Percentiles rank a stretch among this genome's conserved stretches.
Evolutionary conservation across 148 eudicot species (phyloP).

Genomic region (Rheum nobile): DNA sequence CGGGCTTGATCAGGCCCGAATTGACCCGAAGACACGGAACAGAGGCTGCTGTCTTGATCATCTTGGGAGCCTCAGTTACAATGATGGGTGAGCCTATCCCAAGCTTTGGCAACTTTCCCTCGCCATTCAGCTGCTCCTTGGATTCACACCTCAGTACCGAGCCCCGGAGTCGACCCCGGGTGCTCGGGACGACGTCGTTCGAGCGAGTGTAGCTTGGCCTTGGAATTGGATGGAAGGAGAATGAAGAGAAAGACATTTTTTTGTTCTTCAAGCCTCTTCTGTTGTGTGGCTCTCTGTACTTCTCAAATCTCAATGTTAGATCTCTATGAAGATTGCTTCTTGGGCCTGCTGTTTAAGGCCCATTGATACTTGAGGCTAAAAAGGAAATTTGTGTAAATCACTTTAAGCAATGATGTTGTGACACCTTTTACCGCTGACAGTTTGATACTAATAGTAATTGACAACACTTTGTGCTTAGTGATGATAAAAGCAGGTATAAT

Average conservation of each 20-base stretch:
- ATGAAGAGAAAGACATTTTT: not conserved
- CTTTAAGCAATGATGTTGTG: too few relatives aligned
- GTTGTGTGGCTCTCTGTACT: slow-evolving; percentile 3
- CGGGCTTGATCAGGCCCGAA: slow-evolving; percentile 65
- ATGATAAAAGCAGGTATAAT: too few relatives aligned
- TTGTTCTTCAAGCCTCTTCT: not conserved
- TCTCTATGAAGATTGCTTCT: not conserved
- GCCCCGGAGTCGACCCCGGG: not conserved
- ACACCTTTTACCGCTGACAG: too few relatives aligned
- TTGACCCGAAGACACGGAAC: slow-evolving; percentile 76
- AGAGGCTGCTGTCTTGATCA: slow-evolving; percentile 84
- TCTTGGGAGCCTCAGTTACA: slow-evolving; percentile 59
- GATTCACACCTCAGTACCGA: slow-evolving; percentile 3
- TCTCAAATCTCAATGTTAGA: not conserved
- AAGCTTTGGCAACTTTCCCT: slow-evolving; percentile 16
- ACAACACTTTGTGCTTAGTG: too few relatives aligned
- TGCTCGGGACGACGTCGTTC: not conserved
- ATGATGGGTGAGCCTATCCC: slow-evolving; percentile 68
- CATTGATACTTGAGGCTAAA: not conserved
- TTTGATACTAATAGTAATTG: too few relatives aligned
- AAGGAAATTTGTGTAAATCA: too few relatives aligned
- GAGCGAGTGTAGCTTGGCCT: not conserved
- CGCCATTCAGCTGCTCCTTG: not conserved
- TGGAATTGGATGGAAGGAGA: slow-evolving; percentile 3
- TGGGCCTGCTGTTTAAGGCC: not conserved